Conservation (phyloP, 768 basidiomycete genomes). For the Kwoniella dejecticola region DNA sequence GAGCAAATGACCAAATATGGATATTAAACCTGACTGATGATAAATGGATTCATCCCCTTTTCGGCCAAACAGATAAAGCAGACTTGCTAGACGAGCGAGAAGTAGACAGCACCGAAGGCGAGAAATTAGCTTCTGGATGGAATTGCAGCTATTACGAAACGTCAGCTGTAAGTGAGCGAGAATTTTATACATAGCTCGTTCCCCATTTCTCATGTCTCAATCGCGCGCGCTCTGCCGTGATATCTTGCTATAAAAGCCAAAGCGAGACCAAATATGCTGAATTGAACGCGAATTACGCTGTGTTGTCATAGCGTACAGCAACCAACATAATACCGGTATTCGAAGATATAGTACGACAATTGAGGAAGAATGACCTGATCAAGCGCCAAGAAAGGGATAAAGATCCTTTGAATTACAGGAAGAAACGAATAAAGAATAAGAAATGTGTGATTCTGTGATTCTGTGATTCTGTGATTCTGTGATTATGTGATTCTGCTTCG, state of each 20-base stretch:
- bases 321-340: slow-evolving; percentile 15
- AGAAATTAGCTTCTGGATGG: slow-evolving; percentile 30
- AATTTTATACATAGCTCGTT: background rate
- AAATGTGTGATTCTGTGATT: slow-evolving; percentile 24
- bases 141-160: slow-evolving; percentile 35
- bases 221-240: background rate
- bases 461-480: too few species aligned
- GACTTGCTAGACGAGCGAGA: slow-evolving; percentile 80
- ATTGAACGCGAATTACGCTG: background rate
- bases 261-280: too few species aligned
- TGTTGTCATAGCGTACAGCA: slow-evolving; percentile 11
- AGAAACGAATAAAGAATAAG: slow-evolving; percentile 6
- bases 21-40: too few species aligned
- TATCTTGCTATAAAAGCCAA: too few species aligned
- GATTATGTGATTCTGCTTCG: too few species aligned
- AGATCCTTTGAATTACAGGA: slow-evolving; percentile 3
- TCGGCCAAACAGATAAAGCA: slow-evolving; percentile 57
- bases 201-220: background rate
- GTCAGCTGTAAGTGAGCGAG: slow-evolving; percentile 32
- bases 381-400: slow-evolving; percentile 4
- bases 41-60: too few species aligned
- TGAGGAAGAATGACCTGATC: slow-evolving; percentile 6
- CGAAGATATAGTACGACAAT: slow-evolving; percentile 23
- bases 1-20: too few species aligned
- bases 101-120: slow-evolving; percentile 60